phyloP scores from a whole-genome alignment of 495 filamentous ascomycete species.

The Hypomontagnella monticulosa region DNA sequence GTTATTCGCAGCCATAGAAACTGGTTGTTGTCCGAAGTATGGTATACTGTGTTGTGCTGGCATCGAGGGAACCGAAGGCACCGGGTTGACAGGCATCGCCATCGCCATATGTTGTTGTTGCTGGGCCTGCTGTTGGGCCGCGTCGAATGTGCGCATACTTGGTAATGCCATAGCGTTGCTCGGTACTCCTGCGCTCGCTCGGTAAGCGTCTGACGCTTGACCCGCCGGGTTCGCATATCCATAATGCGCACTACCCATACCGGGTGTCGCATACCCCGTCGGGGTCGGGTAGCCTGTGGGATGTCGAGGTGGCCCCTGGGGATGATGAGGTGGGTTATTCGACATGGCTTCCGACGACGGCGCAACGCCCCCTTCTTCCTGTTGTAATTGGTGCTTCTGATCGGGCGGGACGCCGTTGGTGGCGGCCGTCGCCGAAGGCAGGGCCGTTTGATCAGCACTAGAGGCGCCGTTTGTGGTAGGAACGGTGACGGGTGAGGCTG shows the following conservation, averaged over 20 bases:
- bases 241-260: conserved; percentile 63
- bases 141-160: conserved; percentile 69
- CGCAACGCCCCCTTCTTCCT: conserved; percentile 41
- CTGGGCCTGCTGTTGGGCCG: conserved; percentile 55
- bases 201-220: conserved; percentile 60
- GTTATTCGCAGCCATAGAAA: conserved; percentile 52
- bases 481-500: conserved; percentile 23
- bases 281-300: conserved; percentile 64
- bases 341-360: conserved; percentile 58
- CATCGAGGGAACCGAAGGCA: conserved; percentile 44
- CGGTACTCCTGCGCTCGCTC: conserved; percentile 57
- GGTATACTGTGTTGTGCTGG: conserved; percentile 47
- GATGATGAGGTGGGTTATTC: conserved; percentile 55
- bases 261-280: conserved; percentile 61
- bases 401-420: conserved; percentile 29
- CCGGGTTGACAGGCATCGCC: conserved; percentile 45
- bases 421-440: conserved; percentile 30
- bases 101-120: conserved; percentile 54
- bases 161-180: conserved; percentile 69
- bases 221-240: conserved; percentile 59
- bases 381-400: conserved; percentile 21
- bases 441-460: conserved; percentile 25
- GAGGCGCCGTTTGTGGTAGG: conserved; percentile 14
- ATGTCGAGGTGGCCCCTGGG: conserved; percentile 56
- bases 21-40: conserved; percentile 50